A percentile compares a stretch with the other conserved stretches of the same genome.
These are phyloP conservation scores for Cynanchum wilfordii DNA, from an alignment of 257 asterid genomes.

Conservation along the genomic window DNA sequence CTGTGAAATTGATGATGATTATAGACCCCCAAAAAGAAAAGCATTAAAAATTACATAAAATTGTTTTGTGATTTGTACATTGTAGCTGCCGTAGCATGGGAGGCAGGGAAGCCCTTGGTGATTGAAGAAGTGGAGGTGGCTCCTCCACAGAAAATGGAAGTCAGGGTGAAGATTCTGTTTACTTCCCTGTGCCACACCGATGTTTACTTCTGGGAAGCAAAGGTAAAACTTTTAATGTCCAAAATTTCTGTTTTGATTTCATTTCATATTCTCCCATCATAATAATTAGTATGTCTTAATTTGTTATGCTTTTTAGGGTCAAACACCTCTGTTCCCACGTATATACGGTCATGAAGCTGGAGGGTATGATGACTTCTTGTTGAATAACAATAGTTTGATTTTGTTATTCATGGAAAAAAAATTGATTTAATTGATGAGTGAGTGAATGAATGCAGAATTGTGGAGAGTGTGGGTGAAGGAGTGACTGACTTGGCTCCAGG, in stretches of 20 bases:
- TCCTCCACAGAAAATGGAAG: slow-evolving; percentile 89
- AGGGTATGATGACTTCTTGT: slow-evolving; percentile 41
- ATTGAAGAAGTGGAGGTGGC: slow-evolving; percentile 90
- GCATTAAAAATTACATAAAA: not conserved
- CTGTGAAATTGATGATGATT: not conserved
- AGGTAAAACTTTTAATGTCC: slow-evolving; percentile 31
- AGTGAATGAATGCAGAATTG: slow-evolving; percentile 36
- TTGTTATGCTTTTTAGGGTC: slow-evolving; percentile 56
- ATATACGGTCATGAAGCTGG: slow-evolving; percentile 97
- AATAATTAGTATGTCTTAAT: not conserved
- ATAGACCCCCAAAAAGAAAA: not conserved
- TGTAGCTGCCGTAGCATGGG: slow-evolving; percentile 89
- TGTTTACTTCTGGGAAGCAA: slow-evolving; percentile 86
- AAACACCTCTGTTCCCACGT: slow-evolving; percentile 77
- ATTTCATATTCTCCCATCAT: not conserved
- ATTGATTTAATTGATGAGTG: not conserved
- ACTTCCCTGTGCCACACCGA: slow-evolving; percentile 93
- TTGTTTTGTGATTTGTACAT: not conserved
- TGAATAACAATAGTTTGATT: not conserved
- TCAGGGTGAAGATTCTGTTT: slow-evolving; percentile 64
- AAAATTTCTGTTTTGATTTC: not conserved
- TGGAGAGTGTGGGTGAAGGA: slow-evolving; percentile 88
- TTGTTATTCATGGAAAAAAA: not conserved
- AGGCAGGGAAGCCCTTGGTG: slow-evolving; percentile 81
- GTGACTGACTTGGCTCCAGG: slow-evolving; percentile 74